A percentile compares a stretch with the other conserved stretches of the same genome.
phyloP scores from a whole-genome alignment of 78 protist species.

The Dictyostelium firmibasis region DNA sequence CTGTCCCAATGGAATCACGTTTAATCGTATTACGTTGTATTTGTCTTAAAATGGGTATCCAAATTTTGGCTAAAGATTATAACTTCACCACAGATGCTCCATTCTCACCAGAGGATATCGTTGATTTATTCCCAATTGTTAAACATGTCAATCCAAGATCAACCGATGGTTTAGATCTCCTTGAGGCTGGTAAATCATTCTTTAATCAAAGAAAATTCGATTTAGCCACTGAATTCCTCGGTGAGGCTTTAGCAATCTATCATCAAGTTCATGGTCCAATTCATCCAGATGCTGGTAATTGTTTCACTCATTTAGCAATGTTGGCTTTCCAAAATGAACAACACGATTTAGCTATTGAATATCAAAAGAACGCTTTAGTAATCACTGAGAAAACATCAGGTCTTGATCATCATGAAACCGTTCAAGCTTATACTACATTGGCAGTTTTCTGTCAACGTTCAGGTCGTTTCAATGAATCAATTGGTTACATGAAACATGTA shows the following conservation, averaged over 20 bases:
- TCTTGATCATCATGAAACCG: constrained; percentile 83
- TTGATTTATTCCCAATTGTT: constrained; percentile 69
- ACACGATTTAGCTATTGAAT: constrained; percentile 45
- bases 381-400: constrained; percentile 69
- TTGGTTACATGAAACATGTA: constrained; percentile 66
- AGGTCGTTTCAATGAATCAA: constrained; percentile 26
- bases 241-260: constrained; percentile 32
- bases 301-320: constrained; percentile 78
- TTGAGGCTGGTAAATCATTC: constrained; percentile 64
- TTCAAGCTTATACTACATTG: constrained; percentile 63
- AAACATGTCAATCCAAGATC: constrained; percentile 74
- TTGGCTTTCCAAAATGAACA: constrained; percentile 66
- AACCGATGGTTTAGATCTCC: constrained; percentile 48
- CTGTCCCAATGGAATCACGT: constrained; percentile 69
- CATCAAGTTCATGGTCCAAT: constrained; percentile 82
- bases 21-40: constrained; percentile 28
- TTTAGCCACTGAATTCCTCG: constrained; percentile 22
- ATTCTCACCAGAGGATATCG: constrained; percentile 56
- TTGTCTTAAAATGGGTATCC: constrained; percentile 73
- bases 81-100: constrained; percentile 67
- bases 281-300: constrained; percentile 43
- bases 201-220: constrained; percentile 52
- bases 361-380: constrained; percentile 79
- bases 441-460: constrained; percentile 76
- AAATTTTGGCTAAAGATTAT: constrained; percentile 58